These are phyloP conservation scores for Nicotiana tabacum DNA, from an alignment of 257 asterid genomes.

Conservation along the genomic window DNA sequence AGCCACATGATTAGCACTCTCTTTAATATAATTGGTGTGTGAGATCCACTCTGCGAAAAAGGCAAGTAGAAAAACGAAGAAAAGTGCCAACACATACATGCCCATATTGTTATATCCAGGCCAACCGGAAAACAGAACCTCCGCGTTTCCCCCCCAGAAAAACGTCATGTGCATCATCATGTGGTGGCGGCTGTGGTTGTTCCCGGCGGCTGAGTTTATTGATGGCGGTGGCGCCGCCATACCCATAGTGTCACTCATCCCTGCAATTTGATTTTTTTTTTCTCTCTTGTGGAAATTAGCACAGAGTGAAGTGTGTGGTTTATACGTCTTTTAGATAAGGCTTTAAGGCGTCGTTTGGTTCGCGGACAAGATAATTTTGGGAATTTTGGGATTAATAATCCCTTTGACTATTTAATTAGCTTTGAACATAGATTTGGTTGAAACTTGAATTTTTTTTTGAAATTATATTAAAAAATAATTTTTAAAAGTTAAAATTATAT, in stretches of 20 bases:
- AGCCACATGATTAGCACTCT: constrained; percentile 11
- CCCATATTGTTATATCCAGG: constrained; percentile 44
- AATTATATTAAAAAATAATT: no score
- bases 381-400: no score
- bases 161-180: constrained; percentile 79
- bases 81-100: constrained; percentile 44
- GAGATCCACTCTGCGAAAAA: constrained; percentile 58
- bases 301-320: not conserved
- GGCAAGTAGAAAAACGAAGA: constrained; percentile 40
- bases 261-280: not conserved
- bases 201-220: not conserved
- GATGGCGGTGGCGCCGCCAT: not conserved
- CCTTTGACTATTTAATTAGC: no score
- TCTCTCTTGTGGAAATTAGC: not conserved
- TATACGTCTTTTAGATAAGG: no score
- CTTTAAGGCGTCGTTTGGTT: no score
- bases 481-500: no score
- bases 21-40: constrained; percentile 28
- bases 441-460: no score
- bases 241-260: not conserved
- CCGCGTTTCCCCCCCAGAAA: constrained; percentile 61
- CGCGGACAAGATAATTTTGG: no score
- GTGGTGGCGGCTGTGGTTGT: constrained; percentile 17
- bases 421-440: no score
- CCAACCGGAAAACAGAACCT: constrained; percentile 54